A percentile compares a stretch with the other conserved stretches of the same genome.
Conservation (phyloP, 1,139 yeast species). For the Blastobotrys persicus region DNA sequence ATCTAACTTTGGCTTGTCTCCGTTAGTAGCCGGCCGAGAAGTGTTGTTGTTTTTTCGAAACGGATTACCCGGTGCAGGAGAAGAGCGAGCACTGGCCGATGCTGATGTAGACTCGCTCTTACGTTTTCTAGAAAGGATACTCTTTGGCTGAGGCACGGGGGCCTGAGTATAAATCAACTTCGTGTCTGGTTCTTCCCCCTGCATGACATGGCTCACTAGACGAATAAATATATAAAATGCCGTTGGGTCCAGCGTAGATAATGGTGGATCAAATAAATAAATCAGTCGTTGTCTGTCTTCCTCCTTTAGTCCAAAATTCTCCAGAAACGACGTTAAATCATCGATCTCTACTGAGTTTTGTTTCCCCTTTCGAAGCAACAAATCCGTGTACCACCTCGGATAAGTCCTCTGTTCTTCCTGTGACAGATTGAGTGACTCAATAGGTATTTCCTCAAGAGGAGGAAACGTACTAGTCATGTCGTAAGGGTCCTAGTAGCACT, state of each 20-base stretch:
- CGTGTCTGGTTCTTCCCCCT: slow-evolving; percentile 27
- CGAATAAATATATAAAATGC: slow-evolving; percentile 43
- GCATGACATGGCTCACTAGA: slow-evolving; percentile 39
- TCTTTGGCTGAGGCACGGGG: slow-evolving; percentile 39
- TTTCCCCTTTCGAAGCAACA: slow-evolving; percentile 39
- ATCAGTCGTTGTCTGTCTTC: slow-evolving; percentile 33
- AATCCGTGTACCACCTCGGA: slow-evolving; percentile 46
- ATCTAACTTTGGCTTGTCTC: slow-evolving; percentile 29
- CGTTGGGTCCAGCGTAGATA: slow-evolving; percentile 40
- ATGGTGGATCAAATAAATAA: slow-evolving; percentile 31
- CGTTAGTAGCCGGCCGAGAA: slow-evolving; percentile 8
- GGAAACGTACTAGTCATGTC: slow-evolving; percentile 3
- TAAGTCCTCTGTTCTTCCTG: slow-evolving; percentile 41
- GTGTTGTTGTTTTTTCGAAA: slow-evolving; percentile 24
- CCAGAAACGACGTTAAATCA: slow-evolving; percentile 40
- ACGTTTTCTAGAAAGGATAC: slow-evolving; percentile 37
- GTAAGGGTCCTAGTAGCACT: neutral
- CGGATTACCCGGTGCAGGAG: slow-evolving; percentile 28
- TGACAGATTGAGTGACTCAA: slow-evolving; percentile 38
- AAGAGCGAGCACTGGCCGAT: slow-evolving; percentile 7
- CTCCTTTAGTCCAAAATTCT: slow-evolving; percentile 40
- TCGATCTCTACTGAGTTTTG: slow-evolving; percentile 36
- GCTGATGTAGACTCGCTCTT: slow-evolving; percentile 22
- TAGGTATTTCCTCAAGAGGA: slow-evolving; percentile 14
- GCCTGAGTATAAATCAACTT: slow-evolving; percentile 29